phyloP scores from a whole-genome alignment of 768 basidiomycete genomes.

The Hortiboletus flavorubellus region DNA sequence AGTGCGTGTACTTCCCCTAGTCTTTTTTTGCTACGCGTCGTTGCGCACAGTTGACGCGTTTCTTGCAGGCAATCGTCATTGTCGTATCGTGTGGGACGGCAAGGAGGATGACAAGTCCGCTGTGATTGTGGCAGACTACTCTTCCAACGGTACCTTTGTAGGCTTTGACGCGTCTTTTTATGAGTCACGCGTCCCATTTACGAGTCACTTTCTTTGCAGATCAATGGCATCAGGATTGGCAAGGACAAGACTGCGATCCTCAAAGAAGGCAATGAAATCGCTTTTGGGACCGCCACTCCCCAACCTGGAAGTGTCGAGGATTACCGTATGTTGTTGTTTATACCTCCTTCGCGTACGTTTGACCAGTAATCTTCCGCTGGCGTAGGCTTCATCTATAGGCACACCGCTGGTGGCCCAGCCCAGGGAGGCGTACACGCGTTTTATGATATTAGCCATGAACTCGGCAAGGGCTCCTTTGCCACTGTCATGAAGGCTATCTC shows the following conservation, averaged over 20 bases:
- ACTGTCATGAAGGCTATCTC: constrained; percentile 82
- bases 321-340: constrained; percentile 53
- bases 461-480: constrained; percentile 92
- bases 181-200: constrained; percentile 10
- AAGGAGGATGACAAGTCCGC: constrained; percentile 30
- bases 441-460: constrained; percentile 65
- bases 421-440: constrained; percentile 54
- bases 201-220: constrained; percentile 18
- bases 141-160: constrained; percentile 46
- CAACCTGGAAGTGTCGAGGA: constrained; percentile 58
- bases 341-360: background rate
- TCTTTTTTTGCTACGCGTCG: constrained; percentile 12
- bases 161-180: constrained; percentile 19
- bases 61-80: constrained; percentile 38
- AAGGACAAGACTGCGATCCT: constrained; percentile 40
- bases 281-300: constrained; percentile 63
- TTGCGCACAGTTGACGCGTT: constrained; percentile 25
- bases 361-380: background rate
- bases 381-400: constrained; percentile 70
- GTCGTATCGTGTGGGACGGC: constrained; percentile 37
- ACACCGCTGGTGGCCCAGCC: constrained; percentile 49
- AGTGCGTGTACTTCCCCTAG: constrained; percentile 44
- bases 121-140: constrained; percentile 34
- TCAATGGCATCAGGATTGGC: constrained; percentile 42
- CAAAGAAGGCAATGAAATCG: constrained; percentile 75